Conservation (phyloP, 805 yeast species). For the Wickerhamiella sorbophila region DNA sequence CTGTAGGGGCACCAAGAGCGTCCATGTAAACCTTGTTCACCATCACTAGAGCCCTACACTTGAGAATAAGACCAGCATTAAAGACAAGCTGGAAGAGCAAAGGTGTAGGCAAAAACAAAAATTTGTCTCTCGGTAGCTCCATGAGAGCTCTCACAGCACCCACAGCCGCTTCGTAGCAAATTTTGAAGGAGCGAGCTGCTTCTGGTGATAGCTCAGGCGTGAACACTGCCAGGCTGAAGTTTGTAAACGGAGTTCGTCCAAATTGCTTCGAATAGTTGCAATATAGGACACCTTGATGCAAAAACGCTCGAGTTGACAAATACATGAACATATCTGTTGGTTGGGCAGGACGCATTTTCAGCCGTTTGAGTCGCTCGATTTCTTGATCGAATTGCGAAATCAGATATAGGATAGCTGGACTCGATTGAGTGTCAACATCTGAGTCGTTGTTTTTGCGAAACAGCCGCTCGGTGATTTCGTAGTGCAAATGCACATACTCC, state of each 20-base stretch:
- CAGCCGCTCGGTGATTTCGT: slow-evolving; percentile 28
- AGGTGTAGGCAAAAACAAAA: slow-evolving; percentile 30
- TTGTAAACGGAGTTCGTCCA: slow-evolving; percentile 26
- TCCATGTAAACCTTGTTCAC: slow-evolving; percentile 19
- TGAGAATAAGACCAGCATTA: slow-evolving; percentile 21
- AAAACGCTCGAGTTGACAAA: slow-evolving; percentile 30
- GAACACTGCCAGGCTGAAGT: slow-evolving; percentile 20
- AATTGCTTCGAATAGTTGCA: slow-evolving; percentile 13
- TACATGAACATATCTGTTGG: slow-evolving; percentile 29
- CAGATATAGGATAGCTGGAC: slow-evolving; percentile 29
- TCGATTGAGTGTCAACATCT: slow-evolving; percentile 24
- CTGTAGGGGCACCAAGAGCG: slow-evolving; percentile 16
- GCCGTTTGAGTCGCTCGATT: slow-evolving; percentile 22
- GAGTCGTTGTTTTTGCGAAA: slow-evolving; percentile 30
- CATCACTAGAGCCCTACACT: slow-evolving; percentile 22
- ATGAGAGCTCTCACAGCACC: slow-evolving; percentile 15
- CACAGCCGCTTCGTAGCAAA: slow-evolving; percentile 18
- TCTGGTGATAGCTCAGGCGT: slow-evolving; percentile 15
- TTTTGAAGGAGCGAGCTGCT: slow-evolving; percentile 18
- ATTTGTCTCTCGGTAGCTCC: slow-evolving; percentile 21
- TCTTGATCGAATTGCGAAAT: slow-evolving; percentile 37
- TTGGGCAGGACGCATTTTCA: slow-evolving; percentile 20
- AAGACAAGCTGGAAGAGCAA: slow-evolving; percentile 31
- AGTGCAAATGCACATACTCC: slow-evolving; percentile 42
- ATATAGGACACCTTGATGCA: slow-evolving; percentile 26